A percentile compares a stretch with the other conserved stretches of the same genome.
These are phyloP conservation scores for Colletotrichum aenigma DNA, from an alignment of 2,329 filamentous ascomycete genomes.

Conservation along the genomic window DNA sequence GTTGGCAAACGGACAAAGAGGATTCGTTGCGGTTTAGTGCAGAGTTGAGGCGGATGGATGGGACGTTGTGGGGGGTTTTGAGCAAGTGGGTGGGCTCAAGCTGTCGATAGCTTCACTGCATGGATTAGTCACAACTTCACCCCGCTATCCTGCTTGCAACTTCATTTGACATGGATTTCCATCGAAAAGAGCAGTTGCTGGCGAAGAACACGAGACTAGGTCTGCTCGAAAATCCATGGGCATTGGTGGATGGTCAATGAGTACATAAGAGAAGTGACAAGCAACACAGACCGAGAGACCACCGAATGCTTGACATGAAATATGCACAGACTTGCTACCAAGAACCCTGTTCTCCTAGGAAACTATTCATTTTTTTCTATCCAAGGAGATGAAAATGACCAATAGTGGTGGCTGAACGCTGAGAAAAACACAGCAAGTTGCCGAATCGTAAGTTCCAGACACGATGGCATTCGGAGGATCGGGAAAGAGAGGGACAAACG, in stretches of 20 bases:
- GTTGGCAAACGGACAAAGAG: not conserved
- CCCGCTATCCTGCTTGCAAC: not conserved
- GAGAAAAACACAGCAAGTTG: not conserved
- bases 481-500: not conserved
- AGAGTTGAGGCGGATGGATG: not conserved
- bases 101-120: not conserved
- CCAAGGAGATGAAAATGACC: not conserved
- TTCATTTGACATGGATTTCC: not conserved
- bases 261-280: not conserved
- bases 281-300: not conserved
- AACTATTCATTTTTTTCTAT: too few relatives aligned
- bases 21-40: not conserved
- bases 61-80: not conserved
- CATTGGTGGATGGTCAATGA: not conserved
- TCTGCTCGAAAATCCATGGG: not conserved
- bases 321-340: not conserved
- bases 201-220: not conserved
- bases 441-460: not conserved
- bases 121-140: not conserved
- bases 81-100: not conserved
- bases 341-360: too few relatives aligned
- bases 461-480: not conserved
- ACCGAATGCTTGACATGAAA: not conserved
- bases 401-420: not conserved
- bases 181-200: not conserved